phyloP scores from a whole-genome alignment of 306 rosid species.

The Dalbergia cochinchinensis region DNA sequence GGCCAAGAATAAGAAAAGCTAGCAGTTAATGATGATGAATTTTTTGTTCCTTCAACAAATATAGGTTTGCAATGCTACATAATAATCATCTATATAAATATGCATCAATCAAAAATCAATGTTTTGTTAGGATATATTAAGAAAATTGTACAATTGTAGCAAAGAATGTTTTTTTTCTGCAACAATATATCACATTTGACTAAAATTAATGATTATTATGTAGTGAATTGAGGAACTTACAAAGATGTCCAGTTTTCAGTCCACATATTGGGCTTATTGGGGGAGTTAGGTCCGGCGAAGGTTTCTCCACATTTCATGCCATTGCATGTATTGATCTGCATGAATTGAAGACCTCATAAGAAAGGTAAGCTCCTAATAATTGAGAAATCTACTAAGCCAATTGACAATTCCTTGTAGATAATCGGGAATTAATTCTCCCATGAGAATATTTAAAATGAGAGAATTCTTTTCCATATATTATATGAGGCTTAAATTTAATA shows the following conservation, averaged over 20 bases:
- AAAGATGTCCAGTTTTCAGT: slow-evolving; percentile 88
- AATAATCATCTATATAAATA: background rate
- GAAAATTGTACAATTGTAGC: background rate
- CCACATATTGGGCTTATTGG: slow-evolving; percentile 75
- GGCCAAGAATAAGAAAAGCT: background rate
- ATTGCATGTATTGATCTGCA: slow-evolving; percentile 80
- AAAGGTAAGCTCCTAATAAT: background rate
- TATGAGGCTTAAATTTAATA: too few relatives aligned
- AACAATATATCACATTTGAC: background rate
- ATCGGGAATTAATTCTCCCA: too few relatives aligned
- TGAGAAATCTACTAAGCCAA: background rate
- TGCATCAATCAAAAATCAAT: background rate
- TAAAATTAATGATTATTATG: background rate
- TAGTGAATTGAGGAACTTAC: slow-evolving; percentile 48
- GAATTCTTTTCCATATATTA: too few relatives aligned
- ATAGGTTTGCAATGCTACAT: background rate
- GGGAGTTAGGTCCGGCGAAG: slow-evolving; percentile 77
- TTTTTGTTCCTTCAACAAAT: background rate
- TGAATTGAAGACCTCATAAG: background rate
- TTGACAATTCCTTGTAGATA: too few relatives aligned
- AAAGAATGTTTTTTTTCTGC: background rate
- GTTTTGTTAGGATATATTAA: background rate
- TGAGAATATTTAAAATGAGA: too few relatives aligned
- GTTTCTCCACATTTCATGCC: slow-evolving; percentile 85
- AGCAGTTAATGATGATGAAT: background rate